Base-by-base conservation (phyloP, 2,329 filamentous ascomycete genomes). In the Xylaria sp. region DNA sequence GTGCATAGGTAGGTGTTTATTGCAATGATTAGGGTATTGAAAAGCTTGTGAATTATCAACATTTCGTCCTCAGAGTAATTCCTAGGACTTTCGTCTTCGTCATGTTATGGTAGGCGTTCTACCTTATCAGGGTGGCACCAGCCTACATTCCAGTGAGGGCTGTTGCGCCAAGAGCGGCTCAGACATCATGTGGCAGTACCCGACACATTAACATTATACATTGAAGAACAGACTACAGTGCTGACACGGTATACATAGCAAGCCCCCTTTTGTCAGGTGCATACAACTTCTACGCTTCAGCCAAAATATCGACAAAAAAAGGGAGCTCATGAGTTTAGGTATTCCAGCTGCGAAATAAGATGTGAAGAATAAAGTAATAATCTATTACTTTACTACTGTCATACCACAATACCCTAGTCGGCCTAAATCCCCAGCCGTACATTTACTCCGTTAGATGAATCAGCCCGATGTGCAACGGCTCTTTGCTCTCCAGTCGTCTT, bases 91-190 rank as follows among this genome's bases (percentile, higher is more conserved):
- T 37, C 10, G 34, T 37, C 10, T 10, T 10, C 34, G 1, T 37
- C 10, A 9, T 37, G 34, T 10, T 37, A 37, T 37, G 34, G 10
- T 37, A 37, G 34, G 34, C 10, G 28, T 37, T 37, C 8, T 37
- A 1, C 1, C 34, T 37, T 8, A 37, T 37, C 34, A 37, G 34
- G 5, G 34, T 37, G 34, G 34, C 34, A 13, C 23, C 7, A 32
- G 55, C 39, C 55, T 57, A 4, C 55, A 32, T 41, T 39, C 23
- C 12, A 13, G 23, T 12, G 20, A 48, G 6, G 9, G 10, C 25
- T 15, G 37, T 20, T 4, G 8, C 54, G 65, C 65, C 65, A 67
- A 67, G 65, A 18, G 65, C 59, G 65, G 65, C 65, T 59, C 13
- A 68, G 65, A 58, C 60, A 28, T 51, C 6, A 48, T 62, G 58